Evolutionary conservation across 495 filamentous ascomycete genomes (phyloP), one percentile per base, ranked within the genome.

Genomic region (Trichocladium uniseriatum): DNA sequence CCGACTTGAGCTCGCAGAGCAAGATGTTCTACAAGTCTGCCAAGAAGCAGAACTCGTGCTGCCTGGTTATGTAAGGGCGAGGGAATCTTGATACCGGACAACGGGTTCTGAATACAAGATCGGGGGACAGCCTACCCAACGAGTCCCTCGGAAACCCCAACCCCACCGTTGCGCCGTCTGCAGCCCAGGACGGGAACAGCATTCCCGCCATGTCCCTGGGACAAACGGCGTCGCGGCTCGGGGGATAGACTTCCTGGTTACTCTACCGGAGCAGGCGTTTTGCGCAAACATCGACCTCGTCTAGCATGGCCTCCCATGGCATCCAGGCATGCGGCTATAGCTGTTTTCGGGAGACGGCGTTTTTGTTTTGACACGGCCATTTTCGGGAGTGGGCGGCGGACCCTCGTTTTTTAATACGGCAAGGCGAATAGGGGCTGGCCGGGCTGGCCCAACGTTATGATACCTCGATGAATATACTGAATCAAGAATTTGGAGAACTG

Each of bases 31-130:
- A 97, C 61, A 62, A 54, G 45, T 57, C 45, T 34, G 59, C 90
- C 53, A 95, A 95, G 76, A 94, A 95, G 68, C 91, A 95, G 66
- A 96, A 95, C 72, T 89, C 86, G 27, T 96, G 91, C 77, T 94
- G 89, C 66, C 58, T 84, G 38, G 62, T 94, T 40, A 90, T 90
- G 83, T 94, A 78, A 54, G 27, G 14, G 29, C 27, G 18, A 16
- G 35, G 3, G 24, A 8, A 27, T 27, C 24, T 27, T 27, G 4
- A 27, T 27, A 27, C 24, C 24, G 8, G 8, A 8, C 24, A 27
- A 27, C 24, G 4, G 24, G 8, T n/a, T n/a, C 24, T 5, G 35
- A 2, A 2, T 3, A 15, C 19, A 20, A 18, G 6, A 37, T 13
- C 11, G 3, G 29, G 51, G 5, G 3, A 47, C 20, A 16, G 7